A percentile compares a stretch with the other conserved stretches of the same genome.
Conservation (phyloP, 148 eudicot genomes). For the Cornus kousa region DNA sequence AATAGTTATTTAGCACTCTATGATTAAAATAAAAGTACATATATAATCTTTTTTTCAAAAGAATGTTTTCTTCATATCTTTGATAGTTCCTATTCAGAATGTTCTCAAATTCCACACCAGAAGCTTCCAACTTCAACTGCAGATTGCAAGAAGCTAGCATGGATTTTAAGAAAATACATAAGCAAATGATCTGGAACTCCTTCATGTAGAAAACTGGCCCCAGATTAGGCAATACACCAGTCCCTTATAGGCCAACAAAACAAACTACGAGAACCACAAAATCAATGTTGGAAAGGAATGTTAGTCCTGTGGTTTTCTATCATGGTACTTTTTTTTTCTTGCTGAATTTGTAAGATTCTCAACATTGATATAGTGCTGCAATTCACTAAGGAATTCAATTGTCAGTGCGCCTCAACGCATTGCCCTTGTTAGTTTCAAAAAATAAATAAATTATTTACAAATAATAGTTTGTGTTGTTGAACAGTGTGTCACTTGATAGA, state of each 20-base stretch:
- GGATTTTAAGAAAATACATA: neutral
- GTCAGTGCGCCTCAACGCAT: too few relatives aligned
- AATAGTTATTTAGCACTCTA: too few relatives aligned
- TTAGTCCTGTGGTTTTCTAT: too few relatives aligned
- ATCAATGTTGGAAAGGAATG: too few relatives aligned
- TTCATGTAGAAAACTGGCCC: neutral
- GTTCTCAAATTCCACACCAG: neutral
- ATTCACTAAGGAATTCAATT: too few relatives aligned
- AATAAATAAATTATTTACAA: too few relatives aligned
- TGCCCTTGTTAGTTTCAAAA: too few relatives aligned
- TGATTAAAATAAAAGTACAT: too few relatives aligned
- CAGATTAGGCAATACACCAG: neutral
- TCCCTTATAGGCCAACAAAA: neutral
- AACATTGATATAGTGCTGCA: too few relatives aligned
- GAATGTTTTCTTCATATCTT: neutral
- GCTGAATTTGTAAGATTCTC: too few relatives aligned
- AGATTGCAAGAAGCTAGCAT: neutral
- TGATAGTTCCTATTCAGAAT: neutral
- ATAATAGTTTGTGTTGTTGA: neutral
- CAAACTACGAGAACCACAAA: neutral
- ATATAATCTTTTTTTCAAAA: neutral
- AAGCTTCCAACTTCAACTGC: neutral
- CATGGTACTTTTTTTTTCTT: too few relatives aligned
- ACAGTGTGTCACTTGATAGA: neutral
- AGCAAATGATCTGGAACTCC: neutral